A percentile compares a stretch with the other conserved stretches of the same genome.
Conservation (phyloP, 2,329 filamentous ascomycete genomes). For the Alternaria arborescens region DNA sequence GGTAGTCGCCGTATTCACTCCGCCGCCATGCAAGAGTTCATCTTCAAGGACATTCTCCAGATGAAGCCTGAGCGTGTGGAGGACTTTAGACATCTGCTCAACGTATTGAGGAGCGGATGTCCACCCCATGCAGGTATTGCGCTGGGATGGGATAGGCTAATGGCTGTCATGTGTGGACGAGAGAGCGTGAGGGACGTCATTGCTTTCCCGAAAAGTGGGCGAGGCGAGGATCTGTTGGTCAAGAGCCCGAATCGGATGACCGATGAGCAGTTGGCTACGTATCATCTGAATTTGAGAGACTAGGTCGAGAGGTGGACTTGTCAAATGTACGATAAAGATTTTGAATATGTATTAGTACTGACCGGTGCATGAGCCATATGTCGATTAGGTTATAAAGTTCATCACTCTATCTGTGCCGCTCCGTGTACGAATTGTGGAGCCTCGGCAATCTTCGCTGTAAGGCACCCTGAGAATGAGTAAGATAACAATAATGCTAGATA, state of each 20-base stretch:
- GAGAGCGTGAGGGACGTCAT: constrained; percentile 90
- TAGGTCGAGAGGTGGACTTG: not conserved
- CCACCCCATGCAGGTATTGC: constrained; percentile 95
- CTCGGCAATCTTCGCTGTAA: not conserved
- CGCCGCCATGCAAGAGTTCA: constrained; percentile 80
- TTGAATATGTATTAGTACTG: not conserved
- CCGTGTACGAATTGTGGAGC: no score
- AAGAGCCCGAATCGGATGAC: constrained; percentile 76
- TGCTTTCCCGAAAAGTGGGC: constrained; percentile 93
- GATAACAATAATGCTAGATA: no score
- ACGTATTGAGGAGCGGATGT: constrained; percentile 83
- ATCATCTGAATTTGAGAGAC: constrained; percentile 59
- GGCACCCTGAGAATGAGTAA: rapidly evolving
- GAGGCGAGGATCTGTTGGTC: constrained; percentile 85
- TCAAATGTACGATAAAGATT: not conserved
- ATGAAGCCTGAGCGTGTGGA: constrained; percentile 76
- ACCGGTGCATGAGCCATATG: not conserved
- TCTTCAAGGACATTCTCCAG: constrained; percentile 83
- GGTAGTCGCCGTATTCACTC: constrained; percentile 93
- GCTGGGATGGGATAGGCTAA: constrained; percentile 86
- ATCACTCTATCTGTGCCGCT: no score
- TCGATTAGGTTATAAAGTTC: not conserved
- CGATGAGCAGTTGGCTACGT: constrained; percentile 65
- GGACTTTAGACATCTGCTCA: constrained; percentile 85
- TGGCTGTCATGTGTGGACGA: constrained; percentile 79